Evolutionary conservation across 306 rosid genomes (phyloP).

Genomic region (Trichosanthes truncata): DNA sequence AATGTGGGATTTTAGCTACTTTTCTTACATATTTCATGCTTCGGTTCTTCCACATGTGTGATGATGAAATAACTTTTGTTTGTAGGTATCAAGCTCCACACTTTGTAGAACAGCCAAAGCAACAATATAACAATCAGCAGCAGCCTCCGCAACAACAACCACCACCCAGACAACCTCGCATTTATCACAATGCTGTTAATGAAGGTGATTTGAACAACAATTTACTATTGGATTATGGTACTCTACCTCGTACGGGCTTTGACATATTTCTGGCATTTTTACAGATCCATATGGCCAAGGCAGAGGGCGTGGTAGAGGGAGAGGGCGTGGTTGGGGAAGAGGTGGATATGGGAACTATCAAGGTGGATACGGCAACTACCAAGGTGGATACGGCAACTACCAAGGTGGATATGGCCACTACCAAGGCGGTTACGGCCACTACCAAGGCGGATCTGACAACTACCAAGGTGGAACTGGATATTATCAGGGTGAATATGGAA

Average conservation of each 20-base stretch:
- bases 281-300: slow-evolving; percentile 79
- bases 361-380: slow-evolving; percentile 28
- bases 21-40: background rate
- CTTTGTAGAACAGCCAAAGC: slow-evolving; percentile 49
- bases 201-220: slow-evolving; percentile 42
- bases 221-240: background rate
- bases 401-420: slow-evolving; percentile 47
- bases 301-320: slow-evolving; percentile 79
- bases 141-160: slow-evolving; percentile 22
- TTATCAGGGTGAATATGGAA: slow-evolving; percentile 20
- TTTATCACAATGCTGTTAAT: slow-evolving; percentile 53
- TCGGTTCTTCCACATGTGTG: slow-evolving; percentile 2
- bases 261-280: slow-evolving; percentile 10
- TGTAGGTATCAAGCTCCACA: slow-evolving; percentile 70
- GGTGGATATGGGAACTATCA: slow-evolving; percentile 64
- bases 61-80: slow-evolving; percentile 5
- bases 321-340: slow-evolving; percentile 78
- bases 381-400: slow-evolving; percentile 23
- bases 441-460: slow-evolving; percentile 33
- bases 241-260: background rate
- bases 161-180: slow-evolving; percentile 53
- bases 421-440: slow-evolving; percentile 45
- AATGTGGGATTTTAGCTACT: background rate
- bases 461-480: slow-evolving; percentile 21
- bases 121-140: slow-evolving; percentile 61